Evolutionary conservation across 306 rosid genomes (phyloP).

Genomic region (Inga laurina): DNA sequence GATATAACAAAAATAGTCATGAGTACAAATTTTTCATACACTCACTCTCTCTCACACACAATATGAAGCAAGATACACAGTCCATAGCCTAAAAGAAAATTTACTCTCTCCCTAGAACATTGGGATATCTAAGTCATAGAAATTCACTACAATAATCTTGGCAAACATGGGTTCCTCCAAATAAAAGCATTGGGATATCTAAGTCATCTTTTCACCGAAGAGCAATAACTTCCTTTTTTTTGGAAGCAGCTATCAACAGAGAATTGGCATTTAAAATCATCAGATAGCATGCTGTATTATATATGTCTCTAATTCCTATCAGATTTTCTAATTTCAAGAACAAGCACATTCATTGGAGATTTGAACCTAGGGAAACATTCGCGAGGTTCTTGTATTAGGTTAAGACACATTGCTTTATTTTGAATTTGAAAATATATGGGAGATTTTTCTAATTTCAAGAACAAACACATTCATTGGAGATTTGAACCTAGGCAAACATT

Average conservation of each 20-base stretch:
- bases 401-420: background rate
- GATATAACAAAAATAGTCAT: constrained; percentile 28
- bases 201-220: background rate
- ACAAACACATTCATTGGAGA: background rate
- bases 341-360: background rate
- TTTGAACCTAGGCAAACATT: background rate
- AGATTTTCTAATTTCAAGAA: background rate
- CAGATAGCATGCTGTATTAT: background rate
- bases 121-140: background rate
- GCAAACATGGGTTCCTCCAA: background rate
- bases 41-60: too few species aligned
- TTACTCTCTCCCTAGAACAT: background rate
- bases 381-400: background rate
- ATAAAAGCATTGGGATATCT: background rate
- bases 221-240: background rate
- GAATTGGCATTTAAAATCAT: background rate
- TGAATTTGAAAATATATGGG: too few species aligned
- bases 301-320: background rate
- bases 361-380: background rate
- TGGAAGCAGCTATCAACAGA: background rate
- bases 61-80: background rate
- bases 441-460: background rate
- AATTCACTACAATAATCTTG: background rate
- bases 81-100: constrained; percentile 14
- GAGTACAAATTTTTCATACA: background rate